phyloP scores from a whole-genome alignment of 2,329 filamentous ascomycete species.

The Alternaria brassicae region DNA sequence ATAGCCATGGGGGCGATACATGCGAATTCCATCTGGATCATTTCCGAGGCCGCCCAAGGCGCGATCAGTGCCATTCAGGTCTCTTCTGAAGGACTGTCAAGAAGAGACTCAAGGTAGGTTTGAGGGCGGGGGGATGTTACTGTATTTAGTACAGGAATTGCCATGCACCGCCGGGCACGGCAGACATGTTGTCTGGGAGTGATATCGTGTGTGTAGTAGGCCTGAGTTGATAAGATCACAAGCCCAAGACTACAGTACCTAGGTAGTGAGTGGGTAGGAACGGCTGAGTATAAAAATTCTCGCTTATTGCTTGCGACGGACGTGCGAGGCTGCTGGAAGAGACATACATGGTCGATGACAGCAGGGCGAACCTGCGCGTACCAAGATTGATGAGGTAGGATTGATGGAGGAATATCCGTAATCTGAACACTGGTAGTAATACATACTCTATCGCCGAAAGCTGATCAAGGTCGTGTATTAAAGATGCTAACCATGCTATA shows the following conservation, averaged over 20 bases:
- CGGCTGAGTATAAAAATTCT: background rate
- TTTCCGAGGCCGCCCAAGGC: background rate
- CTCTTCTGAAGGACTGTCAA: background rate
- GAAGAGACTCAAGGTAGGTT: background rate
- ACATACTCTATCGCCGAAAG: background rate
- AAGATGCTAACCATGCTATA: background rate
- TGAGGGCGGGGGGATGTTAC: background rate
- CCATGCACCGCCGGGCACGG: slow-evolving; percentile 18
- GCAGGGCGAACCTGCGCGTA: background rate
- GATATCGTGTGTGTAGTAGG: slow-evolving; percentile 3
- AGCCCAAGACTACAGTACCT: no score
- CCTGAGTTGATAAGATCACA: background rate
- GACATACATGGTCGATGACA: background rate
- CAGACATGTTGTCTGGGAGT: slow-evolving; percentile 15
- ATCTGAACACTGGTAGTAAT: background rate
- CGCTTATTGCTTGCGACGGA: background rate
- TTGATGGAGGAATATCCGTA: background rate
- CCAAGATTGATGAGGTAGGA: background rate
- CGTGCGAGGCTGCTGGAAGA: background rate
- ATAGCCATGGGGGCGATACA: background rate
- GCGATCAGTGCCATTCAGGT: background rate
- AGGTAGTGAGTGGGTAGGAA: background rate
- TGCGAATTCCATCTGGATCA: background rate
- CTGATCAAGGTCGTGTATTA: background rate
- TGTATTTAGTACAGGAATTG: slow-evolving; percentile 8